These are phyloP conservation scores for Botryotinia convoluta DNA, from an alignment of 2,329 filamentous ascomycete genomes.

Conservation along the genomic window DNA sequence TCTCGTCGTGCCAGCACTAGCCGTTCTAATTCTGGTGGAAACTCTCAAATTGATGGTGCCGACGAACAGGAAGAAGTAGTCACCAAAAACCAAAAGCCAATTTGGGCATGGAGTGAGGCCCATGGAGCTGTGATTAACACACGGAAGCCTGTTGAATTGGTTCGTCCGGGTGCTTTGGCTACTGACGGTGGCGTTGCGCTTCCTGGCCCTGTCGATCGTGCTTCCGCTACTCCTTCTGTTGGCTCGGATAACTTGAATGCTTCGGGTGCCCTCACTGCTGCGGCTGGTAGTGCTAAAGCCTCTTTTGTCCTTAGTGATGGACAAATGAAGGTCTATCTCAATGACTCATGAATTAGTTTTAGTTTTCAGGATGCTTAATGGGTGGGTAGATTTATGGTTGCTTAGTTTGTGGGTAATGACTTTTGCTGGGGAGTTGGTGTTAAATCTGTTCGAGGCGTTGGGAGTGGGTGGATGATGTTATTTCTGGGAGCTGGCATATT, in stretches of 20 bases:
- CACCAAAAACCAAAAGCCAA: background rate
- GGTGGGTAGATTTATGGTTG: background rate
- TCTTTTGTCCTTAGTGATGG: background rate
- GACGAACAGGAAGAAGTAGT: background rate
- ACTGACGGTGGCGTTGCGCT: background rate
- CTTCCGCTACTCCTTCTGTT: background rate
- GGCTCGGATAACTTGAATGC: background rate
- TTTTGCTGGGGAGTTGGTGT: background rate
- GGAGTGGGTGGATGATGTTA: background rate
- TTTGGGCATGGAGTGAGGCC: background rate
- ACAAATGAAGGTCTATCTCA: background rate
- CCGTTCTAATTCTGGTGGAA: background rate
- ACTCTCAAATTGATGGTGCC: background rate
- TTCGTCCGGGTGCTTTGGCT: background rate
- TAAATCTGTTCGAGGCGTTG: background rate
- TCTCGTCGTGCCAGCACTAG: background rate
- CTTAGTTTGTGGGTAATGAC: background rate
- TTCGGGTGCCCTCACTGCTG: no score
- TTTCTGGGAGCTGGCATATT: background rate
- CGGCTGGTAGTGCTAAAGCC: background rate
- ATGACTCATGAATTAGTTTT: rapidly evolving
- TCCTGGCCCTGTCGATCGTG: background rate
- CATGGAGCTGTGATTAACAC: background rate
- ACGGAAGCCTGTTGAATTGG: background rate
- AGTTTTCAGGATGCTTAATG: background rate